These are phyloP conservation scores for Solanum ahanhuiri DNA, from an alignment of 257 asterid genomes.

Conservation along the genomic window DNA sequence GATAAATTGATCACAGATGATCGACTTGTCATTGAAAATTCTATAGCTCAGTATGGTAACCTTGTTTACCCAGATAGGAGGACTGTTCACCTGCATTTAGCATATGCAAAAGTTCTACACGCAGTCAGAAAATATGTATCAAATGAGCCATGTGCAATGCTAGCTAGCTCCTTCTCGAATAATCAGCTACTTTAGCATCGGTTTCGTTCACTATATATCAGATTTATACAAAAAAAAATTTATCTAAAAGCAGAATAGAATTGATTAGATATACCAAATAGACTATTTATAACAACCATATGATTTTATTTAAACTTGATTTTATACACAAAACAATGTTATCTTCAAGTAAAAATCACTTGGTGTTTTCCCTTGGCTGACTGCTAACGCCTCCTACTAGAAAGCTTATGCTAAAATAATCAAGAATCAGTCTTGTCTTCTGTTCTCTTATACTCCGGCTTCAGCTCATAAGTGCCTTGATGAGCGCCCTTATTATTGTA, in stretches of 20 bases:
- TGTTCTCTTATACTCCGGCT: slow-evolving; percentile 73
- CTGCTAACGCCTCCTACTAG: neutral
- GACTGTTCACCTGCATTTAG: slow-evolving; percentile 18
- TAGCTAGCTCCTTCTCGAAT: neutral
- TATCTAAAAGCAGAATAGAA: neutral
- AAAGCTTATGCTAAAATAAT: neutral
- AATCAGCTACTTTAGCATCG: neutral
- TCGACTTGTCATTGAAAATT: slow-evolving; percentile 65
- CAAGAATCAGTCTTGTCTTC: slow-evolving; percentile 27
- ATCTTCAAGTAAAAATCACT: neutral
- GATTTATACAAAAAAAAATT: neutral
- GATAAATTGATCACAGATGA: slow-evolving; percentile 81
- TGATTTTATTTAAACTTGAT: neutral
- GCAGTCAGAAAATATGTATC: neutral
- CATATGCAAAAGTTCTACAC: no score
- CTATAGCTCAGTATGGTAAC: slow-evolving; percentile 79
- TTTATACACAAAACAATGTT: neutral
- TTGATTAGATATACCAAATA: neutral
- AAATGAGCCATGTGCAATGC: neutral
- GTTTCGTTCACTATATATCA: neutral
- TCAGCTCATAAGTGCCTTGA: slow-evolving; percentile 87
- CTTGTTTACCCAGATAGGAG: slow-evolving; percentile 68
- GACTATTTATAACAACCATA: neutral
- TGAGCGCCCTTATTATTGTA: slow-evolving; percentile 86
- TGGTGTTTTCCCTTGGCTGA: neutral